Evolutionary conservation across 768 basidiomycete species (phyloP).

Genomic region (Postia placenta): DNA sequence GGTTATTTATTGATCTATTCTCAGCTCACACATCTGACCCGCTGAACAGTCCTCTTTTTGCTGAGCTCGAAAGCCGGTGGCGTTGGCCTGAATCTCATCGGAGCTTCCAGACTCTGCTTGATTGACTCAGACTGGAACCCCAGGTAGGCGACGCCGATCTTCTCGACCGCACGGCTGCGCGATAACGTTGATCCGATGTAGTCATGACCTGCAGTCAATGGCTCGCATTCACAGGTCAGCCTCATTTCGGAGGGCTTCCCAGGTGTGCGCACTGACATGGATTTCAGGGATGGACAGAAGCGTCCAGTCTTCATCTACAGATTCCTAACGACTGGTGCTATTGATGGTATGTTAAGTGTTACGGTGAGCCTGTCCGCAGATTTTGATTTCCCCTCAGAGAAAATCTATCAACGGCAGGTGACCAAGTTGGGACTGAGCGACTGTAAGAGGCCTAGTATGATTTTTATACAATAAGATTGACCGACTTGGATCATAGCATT

Average conservation of each 20-base stretch:
- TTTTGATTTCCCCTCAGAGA: slow-evolving; percentile 42
- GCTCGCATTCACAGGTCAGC: slow-evolving; percentile 85
- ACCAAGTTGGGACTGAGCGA: slow-evolving; percentile 90
- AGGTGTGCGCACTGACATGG: slow-evolving; percentile 3
- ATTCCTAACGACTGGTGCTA: slow-evolving; percentile 80
- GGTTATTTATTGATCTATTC: slow-evolving; percentile 19
- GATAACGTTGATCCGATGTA: slow-evolving; percentile 20
- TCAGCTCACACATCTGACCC: background rate
- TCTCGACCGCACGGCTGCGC: background rate
- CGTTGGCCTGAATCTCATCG: slow-evolving; percentile 88
- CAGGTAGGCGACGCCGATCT: slow-evolving; percentile 38
- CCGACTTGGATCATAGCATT: slow-evolving; percentile 40
- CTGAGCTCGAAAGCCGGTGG: slow-evolving; percentile 95
- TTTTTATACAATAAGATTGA: background rate
- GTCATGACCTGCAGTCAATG: slow-evolving; percentile 95
- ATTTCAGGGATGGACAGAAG: slow-evolving; percentile 85
- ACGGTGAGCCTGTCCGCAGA: background rate
- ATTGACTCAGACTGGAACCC: slow-evolving; percentile 96
- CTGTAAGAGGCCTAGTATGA: slow-evolving; percentile 42
- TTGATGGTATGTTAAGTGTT: slow-evolving; percentile 59
- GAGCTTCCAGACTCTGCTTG: slow-evolving; percentile 81
- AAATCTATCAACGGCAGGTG: slow-evolving; percentile 90
- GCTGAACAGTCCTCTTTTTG: slow-evolving; percentile 70
- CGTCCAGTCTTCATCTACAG: slow-evolving; percentile 86
- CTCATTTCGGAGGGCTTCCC: background rate